These are phyloP conservation scores for Xanthoconium separans DNA, from an alignment of 1,284 basidiomycete genomes.

Conservation along the genomic window DNA sequence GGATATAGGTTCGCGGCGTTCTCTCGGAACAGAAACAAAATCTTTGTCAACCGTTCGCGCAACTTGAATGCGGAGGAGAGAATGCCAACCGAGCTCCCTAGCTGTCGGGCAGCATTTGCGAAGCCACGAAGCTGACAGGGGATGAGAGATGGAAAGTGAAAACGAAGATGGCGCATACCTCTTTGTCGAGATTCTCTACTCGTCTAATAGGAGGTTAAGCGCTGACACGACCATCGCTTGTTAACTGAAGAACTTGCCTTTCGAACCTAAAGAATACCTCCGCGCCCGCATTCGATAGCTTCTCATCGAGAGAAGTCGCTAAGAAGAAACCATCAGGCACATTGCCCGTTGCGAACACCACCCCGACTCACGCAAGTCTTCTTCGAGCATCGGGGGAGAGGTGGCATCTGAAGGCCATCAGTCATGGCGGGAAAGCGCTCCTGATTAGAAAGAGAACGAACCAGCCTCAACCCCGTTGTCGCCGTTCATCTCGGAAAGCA, in stretches of 20 bases:
- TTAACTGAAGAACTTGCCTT: conserved; percentile 24
- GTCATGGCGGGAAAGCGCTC: conserved; percentile 6
- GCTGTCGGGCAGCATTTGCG: conserved; percentile 35
- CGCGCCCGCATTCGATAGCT: conserved; percentile 33
- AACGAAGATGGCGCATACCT: conserved; percentile 18
- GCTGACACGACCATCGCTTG: background rate
- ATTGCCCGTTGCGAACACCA: background rate
- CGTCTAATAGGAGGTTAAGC: conserved; percentile 20
- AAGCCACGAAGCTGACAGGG: conserved; percentile 31
- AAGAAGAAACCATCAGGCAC: conserved; percentile 8
- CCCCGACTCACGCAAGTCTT: conserved; percentile 51
- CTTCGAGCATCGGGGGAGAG: conserved; percentile 51
- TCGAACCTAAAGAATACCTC: conserved; percentile 34
- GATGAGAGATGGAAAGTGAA: conserved; percentile 13
- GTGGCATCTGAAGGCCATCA: conserved; percentile 26
- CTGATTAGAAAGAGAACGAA: conserved; percentile 29
- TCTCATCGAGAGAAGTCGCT: conserved; percentile 36
- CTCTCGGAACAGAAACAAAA: conserved; percentile 36
- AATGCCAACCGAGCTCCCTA: conserved; percentile 36
- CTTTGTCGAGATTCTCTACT: conserved; percentile 35
- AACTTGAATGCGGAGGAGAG: conserved; percentile 36
- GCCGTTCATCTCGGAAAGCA: conserved; percentile 55
- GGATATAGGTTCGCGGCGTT: conserved; percentile 34
- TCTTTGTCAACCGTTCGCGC: conserved; percentile 36
- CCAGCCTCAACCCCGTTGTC: conserved; percentile 47